Evolutionary conservation across 495 filamentous ascomycete genomes (phyloP).

Genomic region (Pseudomonodictys pantanalensis): DNA sequence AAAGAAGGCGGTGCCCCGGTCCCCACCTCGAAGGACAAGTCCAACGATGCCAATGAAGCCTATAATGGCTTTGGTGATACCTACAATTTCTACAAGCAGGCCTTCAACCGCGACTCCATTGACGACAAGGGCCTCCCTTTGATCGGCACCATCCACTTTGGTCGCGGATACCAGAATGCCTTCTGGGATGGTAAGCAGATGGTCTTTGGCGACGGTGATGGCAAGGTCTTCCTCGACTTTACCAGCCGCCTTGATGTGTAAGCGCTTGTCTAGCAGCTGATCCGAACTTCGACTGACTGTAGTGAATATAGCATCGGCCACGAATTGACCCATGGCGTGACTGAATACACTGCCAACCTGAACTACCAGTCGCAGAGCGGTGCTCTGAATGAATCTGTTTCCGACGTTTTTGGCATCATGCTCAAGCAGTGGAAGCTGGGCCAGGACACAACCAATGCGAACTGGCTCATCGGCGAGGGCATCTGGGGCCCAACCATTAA

Average conservation of each 20-base stretch:
- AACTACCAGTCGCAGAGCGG: constrained; percentile 48
- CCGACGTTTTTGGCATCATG: constrained; percentile 55
- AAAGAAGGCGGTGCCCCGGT: constrained; percentile 10
- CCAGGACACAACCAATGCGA: constrained; percentile 45
- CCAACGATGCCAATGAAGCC: constrained; percentile 16
- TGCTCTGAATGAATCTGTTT: constrained; percentile 53
- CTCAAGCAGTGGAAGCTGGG: constrained; percentile 49
- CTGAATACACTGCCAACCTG: constrained; percentile 45
- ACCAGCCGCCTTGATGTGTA: constrained; percentile 49
- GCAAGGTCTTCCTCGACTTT: constrained; percentile 44
- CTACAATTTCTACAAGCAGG: constrained; percentile 43
- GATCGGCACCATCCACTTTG: constrained; percentile 48
- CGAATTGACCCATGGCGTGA: constrained; percentile 53
- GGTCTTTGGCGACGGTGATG: constrained; percentile 51
- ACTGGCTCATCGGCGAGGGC: constrained; percentile 55
- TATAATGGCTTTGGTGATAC: constrained; percentile 11
- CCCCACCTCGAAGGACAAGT: constrained; percentile 4
- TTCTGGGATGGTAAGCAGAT: constrained; percentile 44
- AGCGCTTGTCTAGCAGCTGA: no score
- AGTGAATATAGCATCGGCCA: no score
- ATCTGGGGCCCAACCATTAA: constrained; percentile 46
- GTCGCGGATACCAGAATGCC: constrained; percentile 46
- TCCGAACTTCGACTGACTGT: no score
- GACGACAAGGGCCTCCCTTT: constrained; percentile 47
- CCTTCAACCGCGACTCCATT: constrained; percentile 48